phyloP scores from a whole-genome alignment of 768 basidiomycete genomes.

The Boletus edulis region DNA sequence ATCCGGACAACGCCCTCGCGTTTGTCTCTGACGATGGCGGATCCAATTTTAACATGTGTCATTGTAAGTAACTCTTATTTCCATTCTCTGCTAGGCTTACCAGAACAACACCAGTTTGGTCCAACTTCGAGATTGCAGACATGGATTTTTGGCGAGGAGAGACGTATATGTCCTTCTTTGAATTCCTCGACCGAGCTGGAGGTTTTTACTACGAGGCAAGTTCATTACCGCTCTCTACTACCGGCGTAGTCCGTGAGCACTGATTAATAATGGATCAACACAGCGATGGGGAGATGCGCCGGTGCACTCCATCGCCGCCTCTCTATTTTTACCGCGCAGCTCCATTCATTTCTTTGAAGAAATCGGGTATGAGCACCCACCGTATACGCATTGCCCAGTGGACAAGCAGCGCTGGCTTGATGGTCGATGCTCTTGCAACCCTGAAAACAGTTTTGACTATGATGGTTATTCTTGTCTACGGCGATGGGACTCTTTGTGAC shows the following conservation, averaged over 20 bases:
- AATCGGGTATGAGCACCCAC: conserved; percentile 51
- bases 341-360: conserved; percentile 96
- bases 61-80: conserved; percentile 41
- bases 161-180: conserved; percentile 81
- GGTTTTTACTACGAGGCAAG: conserved; percentile 87
- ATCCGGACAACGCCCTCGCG: conserved; percentile 51
- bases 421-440: conserved; percentile 27
- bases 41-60: conserved; percentile 59
- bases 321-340: conserved; percentile 82
- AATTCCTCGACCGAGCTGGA: conserved; percentile 73
- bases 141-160: conserved; percentile 85
- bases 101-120: conserved; percentile 62
- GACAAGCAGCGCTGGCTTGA: conserved; percentile 17
- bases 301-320: conserved; percentile 88
- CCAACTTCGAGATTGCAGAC: conserved; percentile 89
- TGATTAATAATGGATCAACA: not conserved
- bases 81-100: not conserved
- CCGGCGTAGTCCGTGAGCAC: not conserved
- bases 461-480: conserved; percentile 28
- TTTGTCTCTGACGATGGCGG: conserved; percentile 70
- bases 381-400: conserved; percentile 27
- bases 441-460: conserved; percentile 23
- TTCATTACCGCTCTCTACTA: not conserved
- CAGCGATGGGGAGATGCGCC: conserved; percentile 94
- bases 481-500: conserved; percentile 15